Evolutionary conservation across 257 asterid species (phyloP), one percentile per base, ranked within the genome.

Genomic region (Linderniella brevidens): DNA sequence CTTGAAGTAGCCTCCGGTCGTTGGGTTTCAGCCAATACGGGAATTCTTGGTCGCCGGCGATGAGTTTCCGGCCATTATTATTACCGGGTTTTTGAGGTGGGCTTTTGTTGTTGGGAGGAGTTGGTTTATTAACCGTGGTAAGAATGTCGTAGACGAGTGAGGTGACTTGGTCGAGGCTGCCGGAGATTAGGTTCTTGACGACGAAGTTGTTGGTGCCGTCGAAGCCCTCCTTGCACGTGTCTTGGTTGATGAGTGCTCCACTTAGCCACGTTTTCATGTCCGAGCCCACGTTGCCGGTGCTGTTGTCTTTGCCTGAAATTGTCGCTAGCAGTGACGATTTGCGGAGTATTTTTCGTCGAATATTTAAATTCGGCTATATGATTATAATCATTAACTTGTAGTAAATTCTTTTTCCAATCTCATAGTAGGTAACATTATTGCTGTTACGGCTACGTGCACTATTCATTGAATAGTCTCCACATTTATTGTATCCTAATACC

Each of bases 21-120:
- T 13, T 40, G 46, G 71, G 11, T 19, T 32, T 56, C 51, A 73
- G 16, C 80, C 86, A 76, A 18, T 8, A 35, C 0, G 80, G 86
- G 13, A 56, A 67, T 9, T 46, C 3, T 25, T 25, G 32, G 11
- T 58, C 35, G 5, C 3, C 12, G 18, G 10, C 17, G 6, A 41
- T 19, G 15, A 64, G 58, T 48, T 58, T 64, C 15, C 67, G 19
- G 11, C 64, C 64, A 4, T 25, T 25, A 2, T 25, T 6, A 25
- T 25, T 6, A 6, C 32, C 32, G 32, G 32, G 32, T 25, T 25
- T 25, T 25, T 25, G 35, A 35, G 35, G 35, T 11, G 35, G 12
- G 35, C 3, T 18, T 5, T 4, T 11, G 19, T 17, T 46, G 14
- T 17, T 35, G 17, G 11, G 51, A 46, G 11, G 51, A 16, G 25